Base-by-base conservation (phyloP, 176 grass and related monocot species). In the Triticum dicoccoides region DNA sequence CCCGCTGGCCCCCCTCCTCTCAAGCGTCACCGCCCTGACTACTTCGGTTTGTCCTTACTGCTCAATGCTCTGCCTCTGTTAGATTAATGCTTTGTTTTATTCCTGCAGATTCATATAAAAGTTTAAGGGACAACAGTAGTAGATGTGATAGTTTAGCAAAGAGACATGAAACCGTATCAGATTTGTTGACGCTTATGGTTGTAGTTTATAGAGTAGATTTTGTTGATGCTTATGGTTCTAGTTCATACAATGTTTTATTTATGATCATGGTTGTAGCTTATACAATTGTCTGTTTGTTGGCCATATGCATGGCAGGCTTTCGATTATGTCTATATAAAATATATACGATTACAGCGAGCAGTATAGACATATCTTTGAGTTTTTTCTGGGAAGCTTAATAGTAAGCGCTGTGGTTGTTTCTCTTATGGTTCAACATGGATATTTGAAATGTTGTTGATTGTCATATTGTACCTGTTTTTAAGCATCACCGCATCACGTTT, bases 21-120 rank as follows among this genome's bases (percentile, higher is more conserved):
- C 80, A 92, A 97, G 63, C 91, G 80, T 20, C 83, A 77, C 13
- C 83, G 83, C 56, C 38, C 82, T 4, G 81, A 92, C 61, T 90
- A 90, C 83, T 70, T 69, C 18, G 91, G 93, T 98, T 84, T 24
- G 87, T 87, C 34, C 69, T 23, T 21, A 71, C 18, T 41, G 25
- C 63, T 65, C 63, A 25, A 30, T 29, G 11, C 12, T 17, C 21
- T 11, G 20, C 10, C 5, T 72, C 69, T 42, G 37, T n/a, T 72
- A 12, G 35, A 41, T 41, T 44, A 69, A 20, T 69, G 32, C 33
- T 63, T 69, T 69, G 14, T 37, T 69, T 37, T 69, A 5, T 20
- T 37, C 32, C 66, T 32, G 66, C 15, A 69, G 33, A 17, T 37
- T 69, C 15, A 41, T n/a, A 39, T 9, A 37, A 71, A 39, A 71